phyloP scores from a whole-genome alignment of 108 stramenopile species.

The Conticribra weissflogii region DNA sequence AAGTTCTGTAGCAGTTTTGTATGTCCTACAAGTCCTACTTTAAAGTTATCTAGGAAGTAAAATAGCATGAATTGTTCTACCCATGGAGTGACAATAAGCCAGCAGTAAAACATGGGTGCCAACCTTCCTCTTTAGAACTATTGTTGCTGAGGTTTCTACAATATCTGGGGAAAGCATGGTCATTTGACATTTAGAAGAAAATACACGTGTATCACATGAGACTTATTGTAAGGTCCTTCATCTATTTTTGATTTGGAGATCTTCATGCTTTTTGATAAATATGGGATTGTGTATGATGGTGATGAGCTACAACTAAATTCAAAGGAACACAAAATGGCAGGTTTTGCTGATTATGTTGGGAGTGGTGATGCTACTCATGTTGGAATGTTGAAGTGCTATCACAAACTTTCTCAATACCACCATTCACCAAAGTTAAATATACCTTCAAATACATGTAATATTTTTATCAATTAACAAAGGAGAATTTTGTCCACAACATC shows the following conservation, averaged over 20 bases:
- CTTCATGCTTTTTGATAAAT: not conserved
- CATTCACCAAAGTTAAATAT: slow-evolving; percentile 13
- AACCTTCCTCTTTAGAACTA: slow-evolving; percentile 10
- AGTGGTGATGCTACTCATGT: slow-evolving; percentile 17
- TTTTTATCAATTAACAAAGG: slow-evolving; percentile 9
- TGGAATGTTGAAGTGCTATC: slow-evolving; percentile 7
- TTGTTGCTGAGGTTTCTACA: slow-evolving; percentile 1
- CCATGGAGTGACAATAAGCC: no score
- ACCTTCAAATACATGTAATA: slow-evolving; percentile 15
- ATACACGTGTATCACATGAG: slow-evolving; percentile 19
- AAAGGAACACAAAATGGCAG: slow-evolving; percentile 13
- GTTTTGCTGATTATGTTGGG: slow-evolving; percentile 2
- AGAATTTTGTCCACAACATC: slow-evolving; percentile 26
- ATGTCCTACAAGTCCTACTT: no score
- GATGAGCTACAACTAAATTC: not conserved
- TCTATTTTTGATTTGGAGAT: slow-evolving; percentile 14
- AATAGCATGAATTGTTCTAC: no score
- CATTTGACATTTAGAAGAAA: slow-evolving; percentile 30
- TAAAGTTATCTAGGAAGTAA: no score
- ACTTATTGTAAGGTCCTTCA: slow-evolving; percentile 9
- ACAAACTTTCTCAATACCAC: not conserved
- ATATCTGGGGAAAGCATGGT: slow-evolving; percentile 13
- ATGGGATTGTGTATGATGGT: not conserved
- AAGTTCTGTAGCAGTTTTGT: no score
- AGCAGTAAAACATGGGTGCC: not conserved